Evolutionary conservation across 768 basidiomycete species (phyloP).

Genomic region (Boletus pseudo-olivaceus): DNA sequence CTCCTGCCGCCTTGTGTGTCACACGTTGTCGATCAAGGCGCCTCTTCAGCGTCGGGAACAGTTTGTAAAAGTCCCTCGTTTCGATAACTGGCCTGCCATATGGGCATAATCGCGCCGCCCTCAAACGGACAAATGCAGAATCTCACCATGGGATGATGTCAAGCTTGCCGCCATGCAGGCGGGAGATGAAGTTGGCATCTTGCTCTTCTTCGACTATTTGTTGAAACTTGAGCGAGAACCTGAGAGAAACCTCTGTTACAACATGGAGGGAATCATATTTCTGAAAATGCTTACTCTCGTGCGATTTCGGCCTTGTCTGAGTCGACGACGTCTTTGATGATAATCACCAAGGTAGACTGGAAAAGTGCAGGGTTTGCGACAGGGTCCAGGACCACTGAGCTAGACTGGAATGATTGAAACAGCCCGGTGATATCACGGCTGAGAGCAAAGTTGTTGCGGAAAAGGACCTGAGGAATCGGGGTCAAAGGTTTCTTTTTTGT

Average conservation of each 20-base stretch:
- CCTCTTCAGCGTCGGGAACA: constrained; percentile 46
- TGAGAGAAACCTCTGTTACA: constrained; percentile 14
- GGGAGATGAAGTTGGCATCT: constrained; percentile 57
- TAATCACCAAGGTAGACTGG: constrained; percentile 55
- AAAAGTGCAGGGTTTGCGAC: constrained; percentile 55
- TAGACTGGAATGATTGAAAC: constrained; percentile 60
- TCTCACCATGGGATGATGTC: constrained; percentile 54
- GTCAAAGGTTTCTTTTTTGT: background rate
- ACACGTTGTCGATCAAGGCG: constrained; percentile 45
- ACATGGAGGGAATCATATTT: background rate
- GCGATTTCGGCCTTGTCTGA: constrained; percentile 57
- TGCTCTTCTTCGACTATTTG: constrained; percentile 60
- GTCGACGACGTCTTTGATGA: constrained; percentile 68
- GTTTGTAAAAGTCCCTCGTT: constrained; percentile 52
- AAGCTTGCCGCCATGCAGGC: constrained; percentile 51
- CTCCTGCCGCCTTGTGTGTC: constrained; percentile 48
- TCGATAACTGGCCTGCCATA: constrained; percentile 51
- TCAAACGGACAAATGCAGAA: background rate
- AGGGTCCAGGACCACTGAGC: constrained; percentile 54
- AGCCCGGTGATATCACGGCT: constrained; percentile 59
- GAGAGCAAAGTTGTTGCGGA: constrained; percentile 63
- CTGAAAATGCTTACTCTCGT: constrained; percentile 43
- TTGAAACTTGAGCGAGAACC: constrained; percentile 55
- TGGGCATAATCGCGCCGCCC: background rate
- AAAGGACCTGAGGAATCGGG: constrained; percentile 44